Evolutionary conservation across 2,329 filamentous ascomycete species (phyloP).

Genomic region (Ceratocystiopsis sp.): DNA sequence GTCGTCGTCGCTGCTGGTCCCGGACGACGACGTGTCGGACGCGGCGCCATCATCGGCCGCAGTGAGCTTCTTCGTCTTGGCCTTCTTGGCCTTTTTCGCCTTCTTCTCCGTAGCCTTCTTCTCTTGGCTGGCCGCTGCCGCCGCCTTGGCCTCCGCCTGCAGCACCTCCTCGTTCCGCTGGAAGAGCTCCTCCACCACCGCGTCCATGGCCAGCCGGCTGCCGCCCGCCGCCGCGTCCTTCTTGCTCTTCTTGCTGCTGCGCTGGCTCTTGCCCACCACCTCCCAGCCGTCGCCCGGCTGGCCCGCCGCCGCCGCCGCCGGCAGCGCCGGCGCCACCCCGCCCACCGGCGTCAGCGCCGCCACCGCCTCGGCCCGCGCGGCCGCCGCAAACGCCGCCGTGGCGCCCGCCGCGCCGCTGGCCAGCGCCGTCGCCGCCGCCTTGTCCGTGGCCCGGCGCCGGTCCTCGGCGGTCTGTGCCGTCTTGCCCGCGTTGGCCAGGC

Average conservation of each 20-base stretch:
- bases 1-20: constrained; percentile 5
- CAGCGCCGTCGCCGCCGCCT: too few relatives aligned
- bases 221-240: not conserved
- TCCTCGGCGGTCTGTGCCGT: too few relatives aligned
- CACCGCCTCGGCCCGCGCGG: too few relatives aligned
- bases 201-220: not conserved
- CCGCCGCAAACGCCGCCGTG: too few relatives aligned
- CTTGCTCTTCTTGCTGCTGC: constrained; percentile 1
- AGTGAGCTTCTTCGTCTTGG: not conserved
- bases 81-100: constrained; percentile 5
- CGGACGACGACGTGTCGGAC: constrained; percentile 13
- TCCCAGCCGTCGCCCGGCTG: not conserved
- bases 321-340: not conserved
- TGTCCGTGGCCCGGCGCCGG: too few relatives aligned
- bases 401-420: too few relatives aligned
- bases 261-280: too few relatives aligned
- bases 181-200: constrained; percentile 1
- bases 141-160: not conserved
- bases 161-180: not conserved
- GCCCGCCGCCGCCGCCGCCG: constrained; percentile 2
- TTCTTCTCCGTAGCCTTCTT: not conserved
- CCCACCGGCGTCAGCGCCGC: not conserved
- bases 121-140: not conserved
- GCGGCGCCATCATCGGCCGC: constrained; percentile 20
- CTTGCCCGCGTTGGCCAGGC: not conserved